phyloP scores from a whole-genome alignment of 257 asterid species.

The Solanum chaucha region DNA sequence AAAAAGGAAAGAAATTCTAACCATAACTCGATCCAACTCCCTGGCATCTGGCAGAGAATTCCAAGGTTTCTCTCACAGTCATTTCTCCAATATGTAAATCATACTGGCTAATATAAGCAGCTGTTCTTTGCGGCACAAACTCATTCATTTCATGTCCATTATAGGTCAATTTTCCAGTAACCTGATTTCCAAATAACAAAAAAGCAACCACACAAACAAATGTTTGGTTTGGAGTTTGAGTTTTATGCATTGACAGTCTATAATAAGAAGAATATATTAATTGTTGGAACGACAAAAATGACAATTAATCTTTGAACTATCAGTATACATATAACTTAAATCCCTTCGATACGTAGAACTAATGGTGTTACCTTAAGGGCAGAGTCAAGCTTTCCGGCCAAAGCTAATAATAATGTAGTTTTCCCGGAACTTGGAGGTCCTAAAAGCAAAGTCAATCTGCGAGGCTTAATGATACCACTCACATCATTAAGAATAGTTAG shows the following conservation, averaged over 20 bases:
- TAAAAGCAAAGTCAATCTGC: conserved; percentile 20
- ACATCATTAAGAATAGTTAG: conserved; percentile 47
- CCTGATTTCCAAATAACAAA: conserved; percentile 8
- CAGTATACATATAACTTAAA: not conserved
- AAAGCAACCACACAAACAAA: not conserved
- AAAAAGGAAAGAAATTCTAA: conserved; percentile 6
- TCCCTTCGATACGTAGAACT: not conserved
- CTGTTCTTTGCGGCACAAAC: conserved; percentile 48
- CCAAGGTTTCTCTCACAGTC: conserved; percentile 69
- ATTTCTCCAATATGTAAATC: conserved; percentile 62
- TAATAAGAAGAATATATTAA: not conserved
- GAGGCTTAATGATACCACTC: conserved; percentile 57
- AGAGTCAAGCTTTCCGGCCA: conserved; percentile 58
- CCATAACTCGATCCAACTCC: conserved; percentile 72
- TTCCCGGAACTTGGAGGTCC: not conserved
- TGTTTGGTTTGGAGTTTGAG: not conserved
- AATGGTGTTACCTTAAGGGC: conserved; percentile 24
- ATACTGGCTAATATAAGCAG: conserved; percentile 60
- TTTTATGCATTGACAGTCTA: not conserved
- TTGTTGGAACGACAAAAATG: not conserved
- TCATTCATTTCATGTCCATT: conserved; percentile 56
- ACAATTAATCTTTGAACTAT: not conserved
- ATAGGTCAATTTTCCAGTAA: conserved; percentile 45
- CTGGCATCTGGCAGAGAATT: conserved; percentile 60
- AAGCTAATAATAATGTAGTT: conserved; percentile 36